Conservation (phyloP, 1,284 basidiomycete genomes). For the Pascua sp. region DNA sequence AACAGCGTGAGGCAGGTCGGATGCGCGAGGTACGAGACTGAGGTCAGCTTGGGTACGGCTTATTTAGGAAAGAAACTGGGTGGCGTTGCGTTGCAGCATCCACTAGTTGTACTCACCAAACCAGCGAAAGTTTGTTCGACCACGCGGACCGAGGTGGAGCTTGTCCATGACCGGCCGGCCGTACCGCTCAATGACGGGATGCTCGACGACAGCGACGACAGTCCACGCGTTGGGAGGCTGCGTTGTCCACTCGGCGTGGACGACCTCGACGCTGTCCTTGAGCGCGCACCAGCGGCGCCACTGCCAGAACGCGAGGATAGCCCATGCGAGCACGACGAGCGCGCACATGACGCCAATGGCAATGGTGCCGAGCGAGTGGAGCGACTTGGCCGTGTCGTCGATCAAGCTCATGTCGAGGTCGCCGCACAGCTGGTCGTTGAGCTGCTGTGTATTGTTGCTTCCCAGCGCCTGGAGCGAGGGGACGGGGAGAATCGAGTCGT, state of each 20-base stretch:
- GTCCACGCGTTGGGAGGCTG: constrained; percentile 35
- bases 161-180: constrained; percentile 23
- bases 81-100: too few species aligned
- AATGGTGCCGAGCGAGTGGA: constrained; percentile 72
- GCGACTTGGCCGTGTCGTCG: constrained; percentile 72
- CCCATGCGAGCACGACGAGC: constrained; percentile 43
- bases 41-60: background rate
- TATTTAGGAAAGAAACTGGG: background rate
- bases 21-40: constrained; percentile 79
- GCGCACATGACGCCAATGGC: constrained; percentile 64
- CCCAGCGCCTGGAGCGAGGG: constrained; percentile 50
- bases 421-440: constrained; percentile 57
- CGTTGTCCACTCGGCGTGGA: constrained; percentile 33
- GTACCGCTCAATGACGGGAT: constrained; percentile 45
- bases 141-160: constrained; percentile 20
- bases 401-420: constrained; percentile 75
- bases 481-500: constrained; percentile 67
- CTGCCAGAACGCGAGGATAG: constrained; percentile 43
- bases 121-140: constrained; percentile 45
- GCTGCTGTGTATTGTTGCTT: constrained; percentile 17
- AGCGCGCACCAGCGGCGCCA: constrained; percentile 44
- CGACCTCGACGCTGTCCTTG: constrained; percentile 32
- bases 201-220: constrained; percentile 43
- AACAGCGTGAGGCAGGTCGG: constrained; percentile 83
- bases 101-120: constrained; percentile 33